Base-by-base conservation (phyloP, 345 rosid genomes). In the Diplotaxis tenuifolia region DNA sequence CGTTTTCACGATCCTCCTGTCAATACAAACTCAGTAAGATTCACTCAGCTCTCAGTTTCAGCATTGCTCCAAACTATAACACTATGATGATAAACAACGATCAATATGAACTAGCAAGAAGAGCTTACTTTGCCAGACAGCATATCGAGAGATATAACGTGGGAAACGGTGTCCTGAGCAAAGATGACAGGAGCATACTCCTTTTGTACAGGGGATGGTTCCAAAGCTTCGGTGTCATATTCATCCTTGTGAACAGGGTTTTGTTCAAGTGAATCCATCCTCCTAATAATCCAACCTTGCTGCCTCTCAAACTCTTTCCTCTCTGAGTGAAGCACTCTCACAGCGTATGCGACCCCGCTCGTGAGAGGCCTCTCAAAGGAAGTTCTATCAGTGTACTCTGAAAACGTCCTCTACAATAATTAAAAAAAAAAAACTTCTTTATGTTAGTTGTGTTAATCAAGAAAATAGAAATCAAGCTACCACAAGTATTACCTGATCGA, bases 171-270 rank as follows among this genome's bases (percentile, higher is more conserved):
- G 78, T 95, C 99, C 77, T 95, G 99, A 31, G 99, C 99, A 80
- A 95, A 95, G 81, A 95, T 95, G 53, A 95, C 99, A 4, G 99
- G 99, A 31, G 97, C 97, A 80, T 94, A 94, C 88, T 94, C 98
- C 74, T 89, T 86, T 80, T 86, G 91, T 75, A 86, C 70, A 28
- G 96, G 95, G 42, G 97, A 86, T 42, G 95, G 92, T 83, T 89
- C 96, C 80, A 76, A 70, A 5, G 79, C 75, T 70, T 90, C 86
- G 0, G 82, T 84, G 70, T 69, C 75, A 70, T 83, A 83, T 34
- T 89, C 92, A 83, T 88, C 94, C 82, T 94, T 88, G 29, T 80
- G 95, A 82, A 86, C 96, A 12, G 90, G 98, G 67, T 87, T 88
- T 60, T 91, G 82, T 72, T 89, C 90, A n/a, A n/a, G 62, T 27